Percentiles rank a stretch among this genome's conserved stretches.
phyloP scores from a whole-genome alignment of 1,139 yeast genomes.

The Geotrichum restrictum region DNA sequence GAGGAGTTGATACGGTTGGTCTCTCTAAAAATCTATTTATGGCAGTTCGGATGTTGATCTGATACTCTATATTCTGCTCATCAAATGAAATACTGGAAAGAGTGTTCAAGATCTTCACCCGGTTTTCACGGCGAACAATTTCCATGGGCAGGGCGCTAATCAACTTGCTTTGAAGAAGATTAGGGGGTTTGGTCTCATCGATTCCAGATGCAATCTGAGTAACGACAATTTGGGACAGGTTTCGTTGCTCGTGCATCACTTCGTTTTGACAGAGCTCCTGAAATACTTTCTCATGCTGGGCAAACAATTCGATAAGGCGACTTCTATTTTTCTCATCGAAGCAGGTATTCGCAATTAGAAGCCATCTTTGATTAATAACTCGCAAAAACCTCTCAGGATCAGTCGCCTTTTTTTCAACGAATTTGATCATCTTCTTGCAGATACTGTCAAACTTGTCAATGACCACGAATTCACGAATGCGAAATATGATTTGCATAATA shows the following conservation, averaged over 20 bases:
- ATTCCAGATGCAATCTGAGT: constrained; percentile 14
- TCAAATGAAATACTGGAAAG: constrained; percentile 9
- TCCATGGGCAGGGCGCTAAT: constrained; percentile 20
- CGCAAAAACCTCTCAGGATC: constrained; percentile 20
- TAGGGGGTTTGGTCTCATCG: constrained; percentile 2
- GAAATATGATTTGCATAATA: constrained; percentile 25
- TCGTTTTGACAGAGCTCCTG: constrained; percentile 24
- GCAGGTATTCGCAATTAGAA: constrained; percentile 26
- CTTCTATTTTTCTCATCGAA: constrained; percentile 24
- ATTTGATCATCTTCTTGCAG: constrained; percentile 22
- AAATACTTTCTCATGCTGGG: constrained; percentile 21
- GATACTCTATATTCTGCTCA: constrained; percentile 11
- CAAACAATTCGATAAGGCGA: constrained; percentile 23
- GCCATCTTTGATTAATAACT: constrained; percentile 29
- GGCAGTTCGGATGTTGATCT: constrained; percentile 17
- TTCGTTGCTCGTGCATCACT: constrained; percentile 27
- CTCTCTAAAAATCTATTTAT: constrained; percentile 14
- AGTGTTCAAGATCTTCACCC: constrained; percentile 12
- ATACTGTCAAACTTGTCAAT: constrained; percentile 24
- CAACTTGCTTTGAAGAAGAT: constrained; percentile 12
- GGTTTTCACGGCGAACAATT: constrained; percentile 16
- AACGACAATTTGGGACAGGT: constrained; percentile 23
- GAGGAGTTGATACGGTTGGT: constrained; percentile 17
- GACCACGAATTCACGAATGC: constrained; percentile 27
- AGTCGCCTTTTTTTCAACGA: constrained; percentile 20